A percentile compares a stretch with the other conserved stretches of the same genome.
These are phyloP conservation scores for Antarctomyces pellizariae DNA, from an alignment of 495 filamentous ascomycete genomes.

Conservation along the genomic window DNA sequence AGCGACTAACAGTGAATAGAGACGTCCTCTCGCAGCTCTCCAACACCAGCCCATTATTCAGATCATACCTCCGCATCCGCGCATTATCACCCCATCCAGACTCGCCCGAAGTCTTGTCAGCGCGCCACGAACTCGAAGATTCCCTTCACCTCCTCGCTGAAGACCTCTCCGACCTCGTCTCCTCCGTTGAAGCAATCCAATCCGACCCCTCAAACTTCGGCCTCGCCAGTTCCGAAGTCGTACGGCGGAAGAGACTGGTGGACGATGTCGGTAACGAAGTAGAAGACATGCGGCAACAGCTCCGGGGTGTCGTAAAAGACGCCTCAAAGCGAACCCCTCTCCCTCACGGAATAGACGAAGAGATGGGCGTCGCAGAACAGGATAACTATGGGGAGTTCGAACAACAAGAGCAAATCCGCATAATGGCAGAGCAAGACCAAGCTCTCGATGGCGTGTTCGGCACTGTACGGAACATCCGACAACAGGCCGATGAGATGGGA, in stretches of 20 bases:
- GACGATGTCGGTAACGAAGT: conserved; percentile 75
- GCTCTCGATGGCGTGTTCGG: conserved; percentile 77
- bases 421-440: conserved; percentile 91
- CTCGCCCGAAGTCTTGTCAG: conserved; percentile 69
- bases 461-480: conserved; percentile 71
- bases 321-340: conserved; percentile 11
- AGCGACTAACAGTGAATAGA: conserved; percentile 18
- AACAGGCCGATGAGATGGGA: conserved; percentile 88
- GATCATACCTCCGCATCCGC: conserved; percentile 88
- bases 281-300: conserved; percentile 67
- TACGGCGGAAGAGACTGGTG: conserved; percentile 57
- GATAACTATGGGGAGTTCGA: conserved; percentile 75
- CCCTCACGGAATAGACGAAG: conserved; percentile 13
- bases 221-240: conserved; percentile 62
- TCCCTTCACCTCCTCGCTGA: conserved; percentile 55
- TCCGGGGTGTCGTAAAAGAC: conserved; percentile 26
- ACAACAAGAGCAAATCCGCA: conserved; percentile 68
- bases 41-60: conserved; percentile 62
- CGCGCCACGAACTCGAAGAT: conserved; percentile 58
- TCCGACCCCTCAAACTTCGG: conserved; percentile 76
- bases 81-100: conserved; percentile 44
- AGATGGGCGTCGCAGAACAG: conserved; percentile 19
- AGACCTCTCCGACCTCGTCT: conserved; percentile 74
- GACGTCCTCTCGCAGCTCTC: conserved; percentile 70
- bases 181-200: conserved; percentile 73